Conservation (phyloP, 495 filamentous ascomycete genomes). For the Zalerion maritima region DNA sequence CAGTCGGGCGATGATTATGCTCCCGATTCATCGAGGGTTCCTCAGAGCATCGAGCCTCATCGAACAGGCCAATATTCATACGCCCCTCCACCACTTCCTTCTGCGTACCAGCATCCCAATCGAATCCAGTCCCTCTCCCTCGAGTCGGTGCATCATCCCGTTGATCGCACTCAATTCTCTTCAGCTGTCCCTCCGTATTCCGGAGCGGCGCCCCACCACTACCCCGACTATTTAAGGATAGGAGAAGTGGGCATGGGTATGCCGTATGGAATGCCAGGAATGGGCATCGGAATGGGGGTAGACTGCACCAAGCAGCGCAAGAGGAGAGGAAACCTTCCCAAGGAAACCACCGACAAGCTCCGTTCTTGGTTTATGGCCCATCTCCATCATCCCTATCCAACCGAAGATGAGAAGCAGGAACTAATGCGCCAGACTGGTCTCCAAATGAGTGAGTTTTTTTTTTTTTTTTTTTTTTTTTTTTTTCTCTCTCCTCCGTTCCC, state of each 20-base stretch:
- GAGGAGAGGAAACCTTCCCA: slow-evolving; percentile 67
- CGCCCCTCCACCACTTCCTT: slow-evolving; percentile 3
- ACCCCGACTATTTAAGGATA: slow-evolving; percentile 16
- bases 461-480: too few relatives aligned
- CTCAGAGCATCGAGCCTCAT: slow-evolving; percentile 11
- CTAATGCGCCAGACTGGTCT: slow-evolving; percentile 63
- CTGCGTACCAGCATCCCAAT: slow-evolving; percentile 18
- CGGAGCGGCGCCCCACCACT: slow-evolving; percentile 12
- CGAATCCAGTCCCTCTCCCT: slow-evolving; percentile 24
- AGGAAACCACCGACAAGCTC: slow-evolving; percentile 68
- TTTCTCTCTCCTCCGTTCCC: too few relatives aligned
- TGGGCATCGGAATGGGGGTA: slow-evolving; percentile 13
- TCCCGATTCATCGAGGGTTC: slow-evolving; percentile 7
- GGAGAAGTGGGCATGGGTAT: slow-evolving; percentile 14
- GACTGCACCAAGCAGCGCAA: slow-evolving; percentile 47
- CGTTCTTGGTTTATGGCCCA: slow-evolving; percentile 69
- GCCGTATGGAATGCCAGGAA: too few relatives aligned
- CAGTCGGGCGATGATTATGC: slow-evolving; percentile 10
- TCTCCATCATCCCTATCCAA: slow-evolving; percentile 72
- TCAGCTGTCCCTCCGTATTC: slow-evolving; percentile 3
- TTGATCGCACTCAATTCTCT: slow-evolving; percentile 22
- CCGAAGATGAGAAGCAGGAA: slow-evolving; percentile 78
- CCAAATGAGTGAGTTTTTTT: slow-evolving; percentile 56
- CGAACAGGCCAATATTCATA: slow-evolving; percentile 8
- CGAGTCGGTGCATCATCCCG: slow-evolving; percentile 11